Percentiles rank a stretch among this genome's conserved stretches.
Evolutionary conservation across 2,329 filamentous ascomycete genomes (phyloP).

Genomic region (Arthrobotrys megalospora): DNA sequence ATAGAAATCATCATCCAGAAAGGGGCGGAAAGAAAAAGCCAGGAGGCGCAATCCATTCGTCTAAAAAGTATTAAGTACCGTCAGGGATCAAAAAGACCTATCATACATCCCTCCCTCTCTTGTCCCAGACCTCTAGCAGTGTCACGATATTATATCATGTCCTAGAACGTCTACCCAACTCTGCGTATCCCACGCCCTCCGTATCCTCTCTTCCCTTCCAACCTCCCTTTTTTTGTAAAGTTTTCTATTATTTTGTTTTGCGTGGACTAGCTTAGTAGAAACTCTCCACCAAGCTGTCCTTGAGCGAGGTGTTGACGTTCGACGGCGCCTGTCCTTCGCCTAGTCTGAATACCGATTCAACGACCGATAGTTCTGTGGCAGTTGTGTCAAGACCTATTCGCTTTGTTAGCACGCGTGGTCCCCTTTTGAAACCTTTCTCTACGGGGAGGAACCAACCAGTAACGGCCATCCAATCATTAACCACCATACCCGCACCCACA

Average conservation of each 20-base stretch:
- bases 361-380: slow-evolving; percentile 95
- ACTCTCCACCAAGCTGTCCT: slow-evolving; percentile 98
- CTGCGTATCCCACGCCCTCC: neutral
- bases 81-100: slow-evolving; percentile 3
- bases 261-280: slow-evolving; percentile 81
- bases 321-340: slow-evolving; percentile 86
- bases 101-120: slow-evolving; percentile 11
- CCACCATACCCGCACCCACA: slow-evolving; percentile 96
- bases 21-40: neutral
- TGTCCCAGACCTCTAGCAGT: neutral
- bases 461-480: slow-evolving; percentile 97
- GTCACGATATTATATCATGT: neutral
- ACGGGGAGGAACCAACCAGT: slow-evolving; percentile 69
- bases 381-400: slow-evolving; percentile 84
- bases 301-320: slow-evolving; percentile 85
- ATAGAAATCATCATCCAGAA: no score
- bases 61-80: slow-evolving; percentile 13
- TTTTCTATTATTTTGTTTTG: slow-evolving; percentile 34
- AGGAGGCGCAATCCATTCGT: slow-evolving; percentile 8
- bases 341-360: slow-evolving; percentile 95
- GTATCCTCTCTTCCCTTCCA: neutral
- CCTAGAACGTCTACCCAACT: neutral
- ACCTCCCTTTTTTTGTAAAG: neutral
- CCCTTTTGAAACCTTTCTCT: neutral
- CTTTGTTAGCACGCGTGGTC: slow-evolving; percentile 1